Evolutionary conservation across 768 basidiomycete genomes (phyloP), one percentile per base, ranked within the genome.

Genomic region (Naganishia randhawae): DNA sequence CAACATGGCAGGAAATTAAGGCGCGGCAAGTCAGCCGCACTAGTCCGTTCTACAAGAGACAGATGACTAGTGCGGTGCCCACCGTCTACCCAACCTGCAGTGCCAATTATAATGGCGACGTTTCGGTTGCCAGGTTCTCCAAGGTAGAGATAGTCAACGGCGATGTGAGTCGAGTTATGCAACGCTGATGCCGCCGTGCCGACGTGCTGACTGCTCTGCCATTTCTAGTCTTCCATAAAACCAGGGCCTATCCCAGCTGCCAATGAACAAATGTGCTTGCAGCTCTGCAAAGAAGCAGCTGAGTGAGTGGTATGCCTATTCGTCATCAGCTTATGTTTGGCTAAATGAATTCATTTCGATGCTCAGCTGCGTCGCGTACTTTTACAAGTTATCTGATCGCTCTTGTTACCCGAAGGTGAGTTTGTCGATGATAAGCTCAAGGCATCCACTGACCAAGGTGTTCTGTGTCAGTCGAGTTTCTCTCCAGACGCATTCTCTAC

Each of bases 111-210:
- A 10, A 10, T 19, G 41, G 41, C 10, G 19, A 42, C 41, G 19
- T 19, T 42, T 10, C 41, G 10, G 41, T 42, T 19, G 41, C 41
- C 19, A 42, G 41, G 19, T 42, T 10, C 41, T 10, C 41, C 10
- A 10, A 42, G 19, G 41, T 42, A 51, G 53, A 71, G 53, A 17
- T 70, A 67, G 37, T 66, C 17, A 3, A n/a, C 0, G 68, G 41
- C 16, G 37, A 55, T 0, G 54, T 22, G 19, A 42, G 41, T n/a
- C n/a, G n/a, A n/a, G n/a, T n/a, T n/a, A n/a, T n/a, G n/a, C n/a
- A n/a, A n/a, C n/a, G n/a, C n/a, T n/a, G n/a, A n/a, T n/a, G n/a
- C n/a, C n/a, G n/a, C n/a, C n/a, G n/a, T n/a, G n/a, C n/a, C n/a
- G n/a, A n/a, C n/a, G n/a, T n/a, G n/a, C n/a, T n/a, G n/a, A n/a